Percentiles rank a stretch among this genome's conserved stretches.
Evolutionary conservation across 1,284 basidiomycete species (phyloP).

Genomic region (Baeospora myosura): DNA sequence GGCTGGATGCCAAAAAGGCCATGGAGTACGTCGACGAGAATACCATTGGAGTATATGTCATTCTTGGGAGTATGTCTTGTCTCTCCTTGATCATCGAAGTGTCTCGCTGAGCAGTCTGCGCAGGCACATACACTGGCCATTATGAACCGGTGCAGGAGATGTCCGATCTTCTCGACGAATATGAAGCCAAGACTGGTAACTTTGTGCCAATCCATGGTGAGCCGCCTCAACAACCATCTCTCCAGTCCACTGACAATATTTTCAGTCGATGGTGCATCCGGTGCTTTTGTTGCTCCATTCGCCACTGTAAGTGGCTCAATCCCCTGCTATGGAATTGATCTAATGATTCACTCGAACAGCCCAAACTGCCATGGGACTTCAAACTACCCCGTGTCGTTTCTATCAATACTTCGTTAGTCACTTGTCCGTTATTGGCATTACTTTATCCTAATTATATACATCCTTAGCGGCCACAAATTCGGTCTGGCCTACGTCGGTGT

Average conservation of each 20-base stretch:
- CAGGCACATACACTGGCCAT: conserved; percentile 68
- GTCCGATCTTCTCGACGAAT: conserved; percentile 52
- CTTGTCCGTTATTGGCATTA: background rate
- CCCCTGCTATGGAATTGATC: background rate
- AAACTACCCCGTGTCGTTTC: conserved; percentile 56
- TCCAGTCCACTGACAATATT: conserved; percentile 1
- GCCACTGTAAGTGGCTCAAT: conserved; percentile 32
- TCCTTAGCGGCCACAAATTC: conserved; percentile 54
- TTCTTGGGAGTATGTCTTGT: conserved; percentile 39
- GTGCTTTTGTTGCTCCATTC: conserved; percentile 63
- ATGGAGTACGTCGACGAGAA: conserved; percentile 68
- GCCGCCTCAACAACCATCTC: conserved; percentile 20
- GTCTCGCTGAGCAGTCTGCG: conserved; percentile 4
- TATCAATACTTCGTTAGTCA: conserved; percentile 49
- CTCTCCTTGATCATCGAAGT: conserved; percentile 11
- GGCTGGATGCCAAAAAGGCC: conserved; percentile 59
- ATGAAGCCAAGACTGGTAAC: conserved; percentile 54
- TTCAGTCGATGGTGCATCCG: conserved; percentile 59
- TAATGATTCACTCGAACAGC: conserved; percentile 29
- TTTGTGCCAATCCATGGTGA: conserved; percentile 58
- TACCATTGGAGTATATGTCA: conserved; percentile 57
- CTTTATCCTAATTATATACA: conserved; percentile 2
- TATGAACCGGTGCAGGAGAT: conserved; percentile 67
- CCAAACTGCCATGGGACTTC: conserved; percentile 62
- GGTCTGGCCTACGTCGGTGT: conserved; percentile 62